phyloP scores from a whole-genome alignment of 768 basidiomycete species.

The Lentinula boryana region DNA sequence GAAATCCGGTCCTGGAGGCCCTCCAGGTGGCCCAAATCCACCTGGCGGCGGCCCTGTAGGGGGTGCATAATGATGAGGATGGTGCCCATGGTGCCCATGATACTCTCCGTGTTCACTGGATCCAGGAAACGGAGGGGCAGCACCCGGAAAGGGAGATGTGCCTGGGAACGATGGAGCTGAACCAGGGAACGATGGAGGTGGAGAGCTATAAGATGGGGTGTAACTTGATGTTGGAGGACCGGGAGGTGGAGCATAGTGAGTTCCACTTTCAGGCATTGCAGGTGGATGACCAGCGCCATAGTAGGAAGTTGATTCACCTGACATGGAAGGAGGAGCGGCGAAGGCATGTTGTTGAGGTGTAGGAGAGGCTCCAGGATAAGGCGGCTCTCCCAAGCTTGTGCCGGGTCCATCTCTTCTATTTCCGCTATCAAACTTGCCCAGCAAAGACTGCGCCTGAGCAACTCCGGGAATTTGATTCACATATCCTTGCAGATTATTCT shows the following conservation, averaged over 20 bases:
- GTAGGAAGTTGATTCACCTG: conserved; percentile 25
- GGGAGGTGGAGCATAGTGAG: conserved; percentile 19
- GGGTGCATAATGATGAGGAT: background rate
- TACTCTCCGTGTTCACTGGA: conserved; percentile 12
- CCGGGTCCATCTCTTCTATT: conserved; percentile 21
- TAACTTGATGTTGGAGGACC: conserved; percentile 18
- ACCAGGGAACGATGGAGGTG: conserved; percentile 14
- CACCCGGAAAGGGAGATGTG: conserved; percentile 23
- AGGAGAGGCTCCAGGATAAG: conserved; percentile 6
- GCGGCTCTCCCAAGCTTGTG: background rate
- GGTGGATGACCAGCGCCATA: conserved; percentile 17
- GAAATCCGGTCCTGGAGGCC: conserved; percentile 4
- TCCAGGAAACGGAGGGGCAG: conserved; percentile 17
- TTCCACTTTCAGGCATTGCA: conserved; percentile 12
- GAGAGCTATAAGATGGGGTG: conserved; percentile 14
- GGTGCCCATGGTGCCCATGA: conserved; percentile 7
- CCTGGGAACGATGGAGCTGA: conserved; percentile 24
- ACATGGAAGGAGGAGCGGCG: conserved; percentile 8
- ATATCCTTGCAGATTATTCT: conserved; percentile 42
- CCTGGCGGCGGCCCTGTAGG: conserved; percentile 5
- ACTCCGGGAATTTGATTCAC: conserved; percentile 39
- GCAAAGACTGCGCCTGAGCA: conserved; percentile 31
- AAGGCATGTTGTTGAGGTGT: conserved; percentile 7
- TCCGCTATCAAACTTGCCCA: conserved; percentile 24
- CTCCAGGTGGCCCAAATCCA: conserved; percentile 8